Conservation (phyloP, 192 early-diverging fungal species). For the Ambispora gerdemannii region DNA sequence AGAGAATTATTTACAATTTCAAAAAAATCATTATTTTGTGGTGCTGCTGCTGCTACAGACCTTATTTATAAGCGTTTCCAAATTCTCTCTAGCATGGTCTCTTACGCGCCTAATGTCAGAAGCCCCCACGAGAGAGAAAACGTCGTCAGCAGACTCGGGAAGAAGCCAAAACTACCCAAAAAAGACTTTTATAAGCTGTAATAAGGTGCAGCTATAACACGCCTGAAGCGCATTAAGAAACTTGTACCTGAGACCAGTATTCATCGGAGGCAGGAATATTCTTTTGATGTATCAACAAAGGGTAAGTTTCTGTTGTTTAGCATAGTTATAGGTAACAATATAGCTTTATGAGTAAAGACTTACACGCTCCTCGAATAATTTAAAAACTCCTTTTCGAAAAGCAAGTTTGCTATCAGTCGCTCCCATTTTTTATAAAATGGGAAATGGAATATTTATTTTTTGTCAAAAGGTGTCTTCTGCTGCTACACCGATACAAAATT, state of each 20-base stretch:
- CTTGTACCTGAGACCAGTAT: slow-evolving; percentile 48
- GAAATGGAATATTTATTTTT: no score
- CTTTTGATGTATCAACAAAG: slow-evolving; percentile 23
- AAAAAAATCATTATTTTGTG: neutral
- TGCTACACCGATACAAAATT: no score
- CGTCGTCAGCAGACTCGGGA: slow-evolving; percentile 73
- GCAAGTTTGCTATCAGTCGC: slow-evolving; percentile 84
- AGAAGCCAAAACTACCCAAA: slow-evolving; percentile 67
- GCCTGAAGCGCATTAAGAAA: no score
- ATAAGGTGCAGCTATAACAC: no score
- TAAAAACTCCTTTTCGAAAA: slow-evolving; percentile 85
- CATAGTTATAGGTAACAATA: neutral
- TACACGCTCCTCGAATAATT: slow-evolving; percentile 79
- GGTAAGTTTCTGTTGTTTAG: neutral
- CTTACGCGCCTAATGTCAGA: slow-evolving; percentile 79
- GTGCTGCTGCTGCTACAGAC: slow-evolving; percentile 33
- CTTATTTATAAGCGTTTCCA: slow-evolving; percentile 72
- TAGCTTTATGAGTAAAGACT: slow-evolving; percentile 6
- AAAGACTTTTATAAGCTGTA: no score
- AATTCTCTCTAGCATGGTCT: slow-evolving; percentile 71
- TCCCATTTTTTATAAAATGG: slow-evolving; percentile 58
- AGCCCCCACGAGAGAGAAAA: slow-evolving; percentile 80
- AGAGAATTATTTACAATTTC: neutral
- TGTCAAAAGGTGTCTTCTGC: no score
- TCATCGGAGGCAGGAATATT: slow-evolving; percentile 40